Evolutionary conservation across 352 stramenopile genomes (phyloP), one percentile per base, ranked within the genome.

Genomic region (Phytophthora ohioensis): DNA sequence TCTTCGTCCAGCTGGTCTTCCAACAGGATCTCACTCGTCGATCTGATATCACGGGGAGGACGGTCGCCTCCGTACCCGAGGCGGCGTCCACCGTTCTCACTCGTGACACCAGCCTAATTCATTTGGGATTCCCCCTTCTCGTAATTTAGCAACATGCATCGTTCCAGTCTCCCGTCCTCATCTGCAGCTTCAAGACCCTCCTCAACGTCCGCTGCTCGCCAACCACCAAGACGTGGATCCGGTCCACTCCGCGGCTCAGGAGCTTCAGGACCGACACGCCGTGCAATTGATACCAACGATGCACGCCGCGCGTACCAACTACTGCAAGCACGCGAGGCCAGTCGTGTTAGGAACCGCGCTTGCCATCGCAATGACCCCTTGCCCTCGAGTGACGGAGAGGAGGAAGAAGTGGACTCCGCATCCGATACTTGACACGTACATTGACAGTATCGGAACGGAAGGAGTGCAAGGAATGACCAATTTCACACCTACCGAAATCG

Each of bases 401-500:
- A 43, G 2, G 52, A 57, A 8, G 51, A 46, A 27, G 21, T 27
- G 12, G 7, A 51, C 38, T 51, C 27, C 38, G 21, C 49, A 56
- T 12, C 30, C 49, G 6, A 3, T 56, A 5, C 53, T 51, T 1
- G 39, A 49, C 21, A 51, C 27, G 21, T 52, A 32, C 21, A 38
- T 38, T 39, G 9, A 41, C 2, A 51, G 38, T 17, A 51, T 51
- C 21, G 54, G 54, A 17, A 12, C 17, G 3, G 54, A 61, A 9
- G 39, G 54, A 12, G 39, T 51, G 21, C 12, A 41, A 4, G 10
- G 5, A 8, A 41, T 60, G 38, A 49, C 39, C 5, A 60, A 60
- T 35, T 60, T 61, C 39, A 51, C 54, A 12, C 38, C 38, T 5
- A 41, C 32, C 9, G 54, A 61, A 11, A 49, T 51, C 12, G 39